These are phyloP conservation scores for Gossypium aridum DNA, from an alignment of 441 rosid species.

Conservation along the genomic window DNA sequence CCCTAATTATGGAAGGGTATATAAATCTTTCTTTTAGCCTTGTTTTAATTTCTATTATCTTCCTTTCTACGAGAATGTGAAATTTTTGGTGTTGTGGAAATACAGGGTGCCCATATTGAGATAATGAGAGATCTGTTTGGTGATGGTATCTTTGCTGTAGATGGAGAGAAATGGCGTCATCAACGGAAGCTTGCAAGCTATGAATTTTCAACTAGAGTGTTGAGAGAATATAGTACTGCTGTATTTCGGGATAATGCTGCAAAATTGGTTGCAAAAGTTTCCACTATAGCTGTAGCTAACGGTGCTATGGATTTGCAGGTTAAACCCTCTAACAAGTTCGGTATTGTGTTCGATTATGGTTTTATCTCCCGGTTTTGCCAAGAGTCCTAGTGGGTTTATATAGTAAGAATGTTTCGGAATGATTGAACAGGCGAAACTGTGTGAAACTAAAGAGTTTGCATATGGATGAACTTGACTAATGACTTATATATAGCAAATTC, in stretches of 20 bases:
- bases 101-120: slow-evolving; percentile 14
- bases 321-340: background rate
- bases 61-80: background rate
- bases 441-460: too few species aligned
- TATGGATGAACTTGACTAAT: too few species aligned
- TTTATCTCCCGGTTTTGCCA: too few species aligned
- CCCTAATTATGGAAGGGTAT: slow-evolving; percentile 38
- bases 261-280: slow-evolving; percentile 18
- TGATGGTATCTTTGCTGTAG: slow-evolving; percentile 43
- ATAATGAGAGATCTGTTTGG: slow-evolving; percentile 43
- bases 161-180: slow-evolving; percentile 48
- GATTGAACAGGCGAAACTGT: too few species aligned
- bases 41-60: background rate
- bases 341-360: too few species aligned
- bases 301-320: background rate
- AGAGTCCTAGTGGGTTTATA: too few species aligned
- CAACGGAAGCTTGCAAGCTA: slow-evolving; percentile 44
- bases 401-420: too few species aligned
- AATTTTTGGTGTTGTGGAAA: slow-evolving; percentile 10
- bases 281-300: background rate
- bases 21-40: background rate
- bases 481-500: too few species aligned
- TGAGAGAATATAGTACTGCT: slow-evolving; percentile 33
- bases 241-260: slow-evolving; percentile 27
- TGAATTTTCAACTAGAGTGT: slow-evolving; percentile 39